Evolutionary conservation across 768 basidiomycete genomes (phyloP), one percentile per base, ranked within the genome.

Genomic region (Serendipita vermifera): DNA sequence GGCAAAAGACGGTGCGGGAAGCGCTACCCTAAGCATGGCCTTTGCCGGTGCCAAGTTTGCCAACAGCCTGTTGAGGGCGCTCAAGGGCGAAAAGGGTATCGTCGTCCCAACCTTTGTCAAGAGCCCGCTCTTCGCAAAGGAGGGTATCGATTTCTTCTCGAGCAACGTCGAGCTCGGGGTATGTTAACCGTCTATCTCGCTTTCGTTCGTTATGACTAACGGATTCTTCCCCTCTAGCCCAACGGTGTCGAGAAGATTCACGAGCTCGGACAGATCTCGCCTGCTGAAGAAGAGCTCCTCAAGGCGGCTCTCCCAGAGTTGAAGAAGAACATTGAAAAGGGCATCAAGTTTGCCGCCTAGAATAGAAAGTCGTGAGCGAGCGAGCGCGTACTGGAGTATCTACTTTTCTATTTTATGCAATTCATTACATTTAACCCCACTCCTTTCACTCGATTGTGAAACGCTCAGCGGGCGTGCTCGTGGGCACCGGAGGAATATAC

Each of bases 261-360:
- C 73, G 80, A 83, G 17, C 65, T 98, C 59, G 96, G 96, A 32
- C 64, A 75, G 32, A 64, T 99, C 63, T 78, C 89, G 32, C 74
- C 81, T 29, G 78, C 83, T 66, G 96, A 99, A 75, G 70, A 92
- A 77, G 79, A 80, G 67, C 77, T 96, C 58, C 73, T 99, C 64
- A 84, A 81, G 24, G 91, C 83, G 31, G 89, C 86, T 76, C 68
- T 92, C 64, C 88, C 89, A 61, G 89, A 91, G 63, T 80, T 99
- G 64, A 87, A 87, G 81, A 92, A 87, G 82, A 97, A 96, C 81
- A 94, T 97, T 64, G 87, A 88, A 72, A 97, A 92, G 82, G 92
- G 92, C 72, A 64, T 66, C 57, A 61, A 67, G 56, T 72, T 72
- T 58, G 66, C 59, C 55, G 40, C 41, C 20, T 53, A 51, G 46